Evolutionary conservation across 495 filamentous ascomycete genomes (phyloP), one percentile per base, ranked within the genome.

Genomic region (Pseudotulostoma volvatum): DNA sequence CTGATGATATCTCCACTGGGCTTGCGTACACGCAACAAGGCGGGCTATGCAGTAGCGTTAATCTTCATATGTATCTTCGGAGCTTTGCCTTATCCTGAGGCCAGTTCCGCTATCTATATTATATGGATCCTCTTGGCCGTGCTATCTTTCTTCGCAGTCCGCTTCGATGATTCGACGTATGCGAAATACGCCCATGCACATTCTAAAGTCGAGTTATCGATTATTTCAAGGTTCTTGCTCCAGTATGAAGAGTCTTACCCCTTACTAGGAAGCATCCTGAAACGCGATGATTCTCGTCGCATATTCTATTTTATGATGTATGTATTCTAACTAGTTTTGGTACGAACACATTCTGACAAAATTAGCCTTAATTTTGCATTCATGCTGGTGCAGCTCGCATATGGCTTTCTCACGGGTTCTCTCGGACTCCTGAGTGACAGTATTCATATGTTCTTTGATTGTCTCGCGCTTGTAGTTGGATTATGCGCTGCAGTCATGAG

Each of bases 371-470:
- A 99, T 51, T 85, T 99, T 39, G 61, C 62, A 1, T 99, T 99
- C 55, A 99, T 99, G 90, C 63, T 84, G 9, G 74, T 96, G 2
- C 90, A 99, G 51, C 78, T 88, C 14, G 81, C 83, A 21, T 99
- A 99, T 51, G 90, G 90, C 21, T 86, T 90, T 46, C 53, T 84
- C 9, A 94, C 86, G 4, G 86, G 90, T 39, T 96, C 92, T 1
- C 68, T 99, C 4, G 90, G 90, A 1, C 68, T 99, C 2, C 75
- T 99, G 3, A 93, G 84, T 47, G 90, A 99, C 57, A 94, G 84
- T 51, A 92, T 99, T 43, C 90, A 99, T 58, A 99, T 99, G 90
- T 92, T 99, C 53, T 99, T 99, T 45, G 90, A 99, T 56, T 99
- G 90, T 46, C 70, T 94, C 9, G 90, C 90, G 14, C 69, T 99